phyloP scores from a whole-genome alignment of 2,329 filamentous ascomycete species.

The Aspergillus sp. region DNA sequence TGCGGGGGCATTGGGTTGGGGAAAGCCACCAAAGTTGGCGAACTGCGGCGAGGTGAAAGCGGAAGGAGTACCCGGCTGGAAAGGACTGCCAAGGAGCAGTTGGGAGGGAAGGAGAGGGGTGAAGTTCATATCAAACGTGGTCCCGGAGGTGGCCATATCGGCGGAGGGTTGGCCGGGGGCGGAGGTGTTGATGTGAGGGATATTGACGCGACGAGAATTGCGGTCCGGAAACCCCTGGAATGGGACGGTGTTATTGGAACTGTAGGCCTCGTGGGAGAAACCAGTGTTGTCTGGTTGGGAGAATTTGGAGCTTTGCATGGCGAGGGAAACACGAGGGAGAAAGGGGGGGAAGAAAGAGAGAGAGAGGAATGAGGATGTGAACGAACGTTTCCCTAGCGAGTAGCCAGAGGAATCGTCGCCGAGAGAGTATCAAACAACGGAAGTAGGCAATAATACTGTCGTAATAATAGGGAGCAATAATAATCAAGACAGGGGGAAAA shows the following conservation, averaged over 20 bases:
- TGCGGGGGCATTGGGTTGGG: constrained; percentile 48
- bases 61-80: constrained; percentile 87
- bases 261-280: constrained; percentile 88
- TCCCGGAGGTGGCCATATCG: constrained; percentile 79
- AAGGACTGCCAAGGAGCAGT: constrained; percentile 87
- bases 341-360: constrained; percentile 4
- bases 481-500: too few species aligned
- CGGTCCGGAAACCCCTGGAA: constrained; percentile 77
- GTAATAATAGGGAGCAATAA: too few species aligned
- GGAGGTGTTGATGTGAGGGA: constrained; percentile 87
- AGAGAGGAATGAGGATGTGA: constrained; percentile 14
- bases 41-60: constrained; percentile 89
- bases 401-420: too few species aligned
- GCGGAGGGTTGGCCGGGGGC: constrained; percentile 51
- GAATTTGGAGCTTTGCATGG: constrained; percentile 76
- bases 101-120: constrained; percentile 91
- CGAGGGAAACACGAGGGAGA: constrained; percentile 49
- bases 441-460: too few species aligned
- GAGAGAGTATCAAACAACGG: too few species aligned
- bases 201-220: constrained; percentile 71
- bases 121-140: constrained; percentile 96
- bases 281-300: constrained; percentile 72
- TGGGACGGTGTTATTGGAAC: constrained; percentile 59
- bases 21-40: constrained; percentile 70
- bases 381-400: constrained; percentile 19